These are phyloP conservation scores for Oropetium thomaeum DNA, from an alignment of 176 grass and related monocot species.

Conservation along the genomic window DNA sequence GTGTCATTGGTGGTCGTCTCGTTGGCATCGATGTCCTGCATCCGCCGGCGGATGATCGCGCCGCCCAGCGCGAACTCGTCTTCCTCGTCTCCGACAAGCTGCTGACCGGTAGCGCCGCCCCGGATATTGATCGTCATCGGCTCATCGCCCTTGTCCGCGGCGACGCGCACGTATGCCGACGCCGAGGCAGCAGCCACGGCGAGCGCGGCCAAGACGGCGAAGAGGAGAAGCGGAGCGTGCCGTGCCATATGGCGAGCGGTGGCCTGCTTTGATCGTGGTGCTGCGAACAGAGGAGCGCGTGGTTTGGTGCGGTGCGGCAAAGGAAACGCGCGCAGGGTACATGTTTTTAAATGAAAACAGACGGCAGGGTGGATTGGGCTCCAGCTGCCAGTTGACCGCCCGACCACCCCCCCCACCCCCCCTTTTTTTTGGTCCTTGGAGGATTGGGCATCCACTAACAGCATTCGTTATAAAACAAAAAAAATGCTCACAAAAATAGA, in stretches of 20 bases:
- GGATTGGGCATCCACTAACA: slow-evolving; percentile 25
- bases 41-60: not conserved
- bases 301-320: not conserved
- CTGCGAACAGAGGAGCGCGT: not conserved
- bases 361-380: not conserved
- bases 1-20: not conserved
- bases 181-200: not conserved
- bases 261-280: not conserved
- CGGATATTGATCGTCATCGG: not conserved
- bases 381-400: slow-evolving; percentile 3
- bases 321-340: not conserved
- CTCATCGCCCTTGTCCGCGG: not conserved
- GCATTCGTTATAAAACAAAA: not conserved
- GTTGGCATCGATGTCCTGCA: slow-evolving; percentile 3
- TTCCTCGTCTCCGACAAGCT: not conserved
- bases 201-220: not conserved
- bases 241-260: not conserved
- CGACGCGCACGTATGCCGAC: slow-evolving; percentile 13
- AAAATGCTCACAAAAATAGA: not conserved
- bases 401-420: too few relatives aligned
- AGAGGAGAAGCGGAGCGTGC: slow-evolving; percentile 14
- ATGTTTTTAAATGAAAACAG: slow-evolving; percentile 29
- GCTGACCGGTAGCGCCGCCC: too few relatives aligned
- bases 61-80: slow-evolving; percentile 2
- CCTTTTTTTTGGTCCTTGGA: not conserved